A percentile compares a stretch with the other conserved stretches of the same genome.
These are phyloP conservation scores for Phaeosphaeria sp. DNA, from an alignment of 2,329 filamentous ascomycete genomes.

Conservation along the genomic window DNA sequence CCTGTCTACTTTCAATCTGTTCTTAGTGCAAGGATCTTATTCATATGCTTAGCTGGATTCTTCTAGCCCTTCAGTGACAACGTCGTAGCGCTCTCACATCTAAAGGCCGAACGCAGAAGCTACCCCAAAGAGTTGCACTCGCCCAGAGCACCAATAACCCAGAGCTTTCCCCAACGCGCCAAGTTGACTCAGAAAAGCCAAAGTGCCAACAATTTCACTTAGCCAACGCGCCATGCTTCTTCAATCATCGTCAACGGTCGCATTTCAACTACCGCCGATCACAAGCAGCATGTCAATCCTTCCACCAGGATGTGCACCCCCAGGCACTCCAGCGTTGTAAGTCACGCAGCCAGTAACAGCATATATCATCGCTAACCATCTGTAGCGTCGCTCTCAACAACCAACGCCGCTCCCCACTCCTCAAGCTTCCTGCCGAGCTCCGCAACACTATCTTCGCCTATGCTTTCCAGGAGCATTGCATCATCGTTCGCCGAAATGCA, in stretches of 20 bases:
- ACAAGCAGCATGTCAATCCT: too few relatives aligned
- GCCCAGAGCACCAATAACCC: neutral
- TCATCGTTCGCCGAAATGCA: neutral
- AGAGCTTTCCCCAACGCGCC: neutral
- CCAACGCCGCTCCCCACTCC: neutral
- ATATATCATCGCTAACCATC: neutral
- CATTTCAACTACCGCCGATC: too few relatives aligned
- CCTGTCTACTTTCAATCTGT: neutral
- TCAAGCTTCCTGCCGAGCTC: constrained; percentile 1
- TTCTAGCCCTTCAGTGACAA: neutral
- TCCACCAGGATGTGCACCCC: neutral
- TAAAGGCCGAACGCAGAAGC: too few relatives aligned
- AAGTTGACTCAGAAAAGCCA: neutral
- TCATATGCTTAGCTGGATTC: too few relatives aligned
- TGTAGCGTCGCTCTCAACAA: neutral
- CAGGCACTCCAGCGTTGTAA: neutral
- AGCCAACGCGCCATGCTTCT: too few relatives aligned
- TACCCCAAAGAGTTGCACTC: too few relatives aligned
- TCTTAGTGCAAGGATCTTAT: neutral
- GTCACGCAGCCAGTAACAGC: neutral
- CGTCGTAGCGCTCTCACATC: neutral
- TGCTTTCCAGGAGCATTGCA: neutral
- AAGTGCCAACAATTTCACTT: neutral
- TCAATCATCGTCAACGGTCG: too few relatives aligned
- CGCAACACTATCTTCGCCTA: constrained; percentile 1